Conservation (phyloP, 345 rosid genomes). For the Trapa bicornis region DNA sequence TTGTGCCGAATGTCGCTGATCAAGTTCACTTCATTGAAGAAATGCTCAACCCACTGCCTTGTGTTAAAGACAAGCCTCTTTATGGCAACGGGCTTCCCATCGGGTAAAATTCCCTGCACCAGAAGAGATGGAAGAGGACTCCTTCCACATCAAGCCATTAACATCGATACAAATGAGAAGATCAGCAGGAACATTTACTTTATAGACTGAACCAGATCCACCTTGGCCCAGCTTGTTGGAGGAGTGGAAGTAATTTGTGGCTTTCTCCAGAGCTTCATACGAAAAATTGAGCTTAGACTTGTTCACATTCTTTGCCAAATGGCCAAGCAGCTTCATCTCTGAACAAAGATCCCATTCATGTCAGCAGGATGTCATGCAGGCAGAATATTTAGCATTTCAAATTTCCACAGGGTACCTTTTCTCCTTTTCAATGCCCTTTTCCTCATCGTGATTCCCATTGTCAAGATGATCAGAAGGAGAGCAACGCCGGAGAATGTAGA, state of each 20-base stretch:
- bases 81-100: conserved; percentile 58
- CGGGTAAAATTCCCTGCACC: conserved; percentile 46
- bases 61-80: conserved; percentile 85
- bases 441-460: conserved; percentile 26
- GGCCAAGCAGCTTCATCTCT: conserved; percentile 65
- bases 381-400: neutral
- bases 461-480: conserved; percentile 27
- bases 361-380: neutral
- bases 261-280: conserved; percentile 72
- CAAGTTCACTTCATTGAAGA: conserved; percentile 86
- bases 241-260: conserved; percentile 56
- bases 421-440: conserved; percentile 31
- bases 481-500: conserved; percentile 38
- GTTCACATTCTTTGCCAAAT: conserved; percentile 31
- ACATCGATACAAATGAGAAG: neutral
- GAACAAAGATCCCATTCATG: conserved; percentile 7
- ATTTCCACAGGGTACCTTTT: conserved; percentile 27
- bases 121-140: neutral
- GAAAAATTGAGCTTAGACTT: conserved; percentile 64
- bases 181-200: conserved; percentile 20
- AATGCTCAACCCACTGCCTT: conserved; percentile 90
- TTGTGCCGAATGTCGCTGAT: conserved; percentile 69
- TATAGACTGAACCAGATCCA: conserved; percentile 85
- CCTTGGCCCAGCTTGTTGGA: conserved; percentile 84
- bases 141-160: neutral